phyloP scores from a whole-genome alignment of 2,329 filamentous ascomycete species.

The Verticillium alfalfae region DNA sequence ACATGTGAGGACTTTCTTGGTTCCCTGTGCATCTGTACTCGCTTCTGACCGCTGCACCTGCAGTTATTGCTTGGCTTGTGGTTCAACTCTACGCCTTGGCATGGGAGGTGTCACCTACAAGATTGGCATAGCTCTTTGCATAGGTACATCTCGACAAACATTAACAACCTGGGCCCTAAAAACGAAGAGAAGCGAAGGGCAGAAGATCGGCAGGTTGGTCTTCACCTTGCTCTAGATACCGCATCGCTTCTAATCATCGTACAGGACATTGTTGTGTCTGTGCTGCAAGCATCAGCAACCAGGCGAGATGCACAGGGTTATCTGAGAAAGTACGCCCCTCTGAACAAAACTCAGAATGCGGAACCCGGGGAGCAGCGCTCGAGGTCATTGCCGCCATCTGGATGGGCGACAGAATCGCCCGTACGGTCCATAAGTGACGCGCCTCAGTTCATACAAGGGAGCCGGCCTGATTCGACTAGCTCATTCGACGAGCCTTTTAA shows the following conservation, averaged over 20 bases:
- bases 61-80: neutral
- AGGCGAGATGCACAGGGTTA: conserved; percentile 91
- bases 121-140: neutral
- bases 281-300: conserved; percentile 83
- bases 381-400: neutral
- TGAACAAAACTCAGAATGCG: neutral
- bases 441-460: conserved; percentile 31
- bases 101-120: neutral
- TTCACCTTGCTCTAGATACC: neutral
- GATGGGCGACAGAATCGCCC: conserved; percentile 9
- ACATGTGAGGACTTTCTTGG: neutral
- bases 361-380: conserved; percentile 8
- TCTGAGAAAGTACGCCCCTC: conserved; percentile 68
- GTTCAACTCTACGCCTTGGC: neutral
- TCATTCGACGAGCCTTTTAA: conserved; percentile 37
- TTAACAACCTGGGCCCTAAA: neutral
- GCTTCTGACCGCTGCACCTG: neutral
- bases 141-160: neutral
- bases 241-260: conserved; percentile 5
- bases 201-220: conserved; percentile 29
- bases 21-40: neutral
- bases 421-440: conserved; percentile 22
- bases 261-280: conserved; percentile 79
- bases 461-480: neutral
- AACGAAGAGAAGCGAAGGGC: conserved; percentile 37